These are phyloP conservation scores for Cytauxzoon felis DNA, from an alignment of 169 alveolate species.

Conservation along the genomic window DNA sequence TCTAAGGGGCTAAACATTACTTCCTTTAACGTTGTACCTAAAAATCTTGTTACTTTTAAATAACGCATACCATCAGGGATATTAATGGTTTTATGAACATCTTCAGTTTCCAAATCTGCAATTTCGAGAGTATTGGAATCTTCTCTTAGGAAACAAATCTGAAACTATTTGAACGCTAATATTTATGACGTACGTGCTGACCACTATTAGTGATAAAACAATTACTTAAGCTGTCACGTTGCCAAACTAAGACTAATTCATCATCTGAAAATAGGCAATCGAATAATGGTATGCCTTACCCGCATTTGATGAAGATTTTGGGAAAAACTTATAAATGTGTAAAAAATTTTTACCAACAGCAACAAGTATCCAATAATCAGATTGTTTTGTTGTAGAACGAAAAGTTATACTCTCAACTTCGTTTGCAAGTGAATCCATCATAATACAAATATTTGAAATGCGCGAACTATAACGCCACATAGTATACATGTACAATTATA, in stretches of 20 bases:
- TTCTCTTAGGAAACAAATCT: slow-evolving; percentile 36
- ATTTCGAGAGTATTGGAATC: slow-evolving; percentile 30
- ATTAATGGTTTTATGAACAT: background rate
- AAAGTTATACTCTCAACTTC: slow-evolving; percentile 20
- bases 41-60: background rate
- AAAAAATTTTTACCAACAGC: slow-evolving; percentile 48
- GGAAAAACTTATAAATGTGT: slow-evolving; percentile 42
- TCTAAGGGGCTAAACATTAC: slow-evolving; percentile 54
- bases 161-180: background rate
- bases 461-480: no score
- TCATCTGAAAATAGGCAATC: slow-evolving; percentile 8
- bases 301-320: slow-evolving; percentile 13
- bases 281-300: background rate
- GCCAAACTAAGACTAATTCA: slow-evolving; percentile 38
- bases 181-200: slow-evolving; percentile 14
- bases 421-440: slow-evolving; percentile 37
- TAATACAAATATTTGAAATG: background rate
- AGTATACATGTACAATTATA: background rate
- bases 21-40: slow-evolving; percentile 32
- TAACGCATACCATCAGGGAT: slow-evolving; percentile 40
- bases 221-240: slow-evolving; percentile 15
- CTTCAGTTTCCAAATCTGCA: slow-evolving; percentile 9
- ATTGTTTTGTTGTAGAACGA: slow-evolving; percentile 1
- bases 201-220: slow-evolving; percentile 50
- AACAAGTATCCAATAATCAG: slow-evolving; percentile 44